Evolutionary conservation across 805 yeast genomes (phyloP), one percentile per base, ranked within the genome.

Genomic region (Candida caryicola): DNA sequence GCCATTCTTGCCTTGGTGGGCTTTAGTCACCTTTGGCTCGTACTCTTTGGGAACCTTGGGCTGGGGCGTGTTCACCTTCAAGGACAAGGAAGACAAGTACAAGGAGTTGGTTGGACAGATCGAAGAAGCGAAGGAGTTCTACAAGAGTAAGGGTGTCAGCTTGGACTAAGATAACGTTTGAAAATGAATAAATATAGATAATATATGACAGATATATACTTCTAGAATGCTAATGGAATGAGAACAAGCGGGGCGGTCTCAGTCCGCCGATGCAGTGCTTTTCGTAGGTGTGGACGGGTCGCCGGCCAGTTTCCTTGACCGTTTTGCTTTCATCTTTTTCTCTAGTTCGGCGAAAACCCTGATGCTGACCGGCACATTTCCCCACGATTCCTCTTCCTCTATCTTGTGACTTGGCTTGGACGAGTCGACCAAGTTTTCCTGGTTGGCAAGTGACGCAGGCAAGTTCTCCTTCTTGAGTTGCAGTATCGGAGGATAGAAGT

Each of bases 321-420:
- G 34, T 46, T 63, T 66, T 33, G 62, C 52, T 45, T 80, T 77
- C 54, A 85, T 62, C 53, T 69, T 69, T 62, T 79, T 79, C 60
- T 90, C 97, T 36, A 88, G 78, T 49, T 84, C 83, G 1, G 95
- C 88, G 68, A 90, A 91, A 4, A 79, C 96, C 42, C 77, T 73
- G 49, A 91, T 79, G 16, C 84, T 79, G 10, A 82, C 70, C 6
- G 95, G 95, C 37, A 90, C 82, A 37, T 76, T 52, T 3, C 57
- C 60, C 74, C 74, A 69, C 3, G 57, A 46, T n/a, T 55, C 59
- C 12, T 53, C 54, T 27, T 56, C 56, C 10, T 44, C 59, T 9
- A 33, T 32, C 27, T 44, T 46, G 43, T 41, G 32, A 21, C 27
- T 31, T 31, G 39, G 42, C n/a, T 45, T 40, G 5, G 19, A 16